These are phyloP conservation scores for Athelia sp. DNA, from an alignment of 1,284 basidiomycete genomes.

Conservation along the genomic window DNA sequence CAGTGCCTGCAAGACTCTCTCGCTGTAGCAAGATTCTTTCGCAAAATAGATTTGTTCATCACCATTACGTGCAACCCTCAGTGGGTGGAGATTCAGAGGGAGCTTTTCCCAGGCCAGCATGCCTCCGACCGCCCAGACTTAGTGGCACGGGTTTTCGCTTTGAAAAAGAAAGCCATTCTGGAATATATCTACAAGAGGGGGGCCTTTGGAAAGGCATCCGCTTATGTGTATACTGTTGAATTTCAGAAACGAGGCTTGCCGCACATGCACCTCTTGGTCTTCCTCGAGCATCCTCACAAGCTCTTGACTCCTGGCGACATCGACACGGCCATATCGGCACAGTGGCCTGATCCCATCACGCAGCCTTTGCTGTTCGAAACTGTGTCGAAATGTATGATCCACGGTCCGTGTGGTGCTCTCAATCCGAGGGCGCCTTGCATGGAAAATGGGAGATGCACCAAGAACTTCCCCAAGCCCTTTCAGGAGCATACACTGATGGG, in stretches of 20 bases:
- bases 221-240: conserved; percentile 34
- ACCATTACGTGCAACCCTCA: conserved; percentile 42
- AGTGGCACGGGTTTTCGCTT: conserved; percentile 37
- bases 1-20: conserved; percentile 40
- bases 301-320: conserved; percentile 28
- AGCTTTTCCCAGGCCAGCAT: conserved; percentile 30
- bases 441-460: conserved; percentile 34
- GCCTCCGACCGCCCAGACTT: conserved; percentile 40
- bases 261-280: conserved; percentile 41
- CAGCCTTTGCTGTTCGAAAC: conserved; percentile 32
- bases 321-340: conserved; percentile 33
- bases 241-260: conserved; percentile 48
- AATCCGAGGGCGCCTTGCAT: conserved; percentile 32
- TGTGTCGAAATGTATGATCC: conserved; percentile 34
- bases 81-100: conserved; percentile 37
- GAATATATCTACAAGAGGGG: conserved; percentile 31
- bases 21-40: conserved; percentile 29
- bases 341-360: conserved; percentile 31
- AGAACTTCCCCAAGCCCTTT: conserved; percentile 35
- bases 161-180: conserved; percentile 33
- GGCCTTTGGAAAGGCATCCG: conserved; percentile 27
- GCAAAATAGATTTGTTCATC: conserved; percentile 36
- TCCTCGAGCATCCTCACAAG: conserved; percentile 25
- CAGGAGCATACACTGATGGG: conserved; percentile 26
- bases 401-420: conserved; percentile 35